Conservation (phyloP, 208 protist species). For the Acanthamoeba divionensis region DNA sequence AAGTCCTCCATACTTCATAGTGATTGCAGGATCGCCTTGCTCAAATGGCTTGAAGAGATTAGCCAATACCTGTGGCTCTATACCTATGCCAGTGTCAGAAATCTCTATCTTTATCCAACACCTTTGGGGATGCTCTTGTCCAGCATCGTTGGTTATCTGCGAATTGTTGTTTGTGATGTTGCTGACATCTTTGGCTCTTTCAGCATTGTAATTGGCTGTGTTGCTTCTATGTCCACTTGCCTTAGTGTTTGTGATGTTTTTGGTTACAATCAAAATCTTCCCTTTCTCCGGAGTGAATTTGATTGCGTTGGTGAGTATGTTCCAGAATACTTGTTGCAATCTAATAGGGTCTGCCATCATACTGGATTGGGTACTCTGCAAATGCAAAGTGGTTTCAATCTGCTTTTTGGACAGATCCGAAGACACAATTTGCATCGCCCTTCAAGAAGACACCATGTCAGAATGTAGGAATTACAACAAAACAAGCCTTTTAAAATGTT, state of each 20-base stretch:
- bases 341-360: background rate
- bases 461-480: too few species aligned
- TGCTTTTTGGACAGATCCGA: background rate
- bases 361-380: background rate
- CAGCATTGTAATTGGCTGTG: background rate
- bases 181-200: background rate
- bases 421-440: constrained; percentile 1
- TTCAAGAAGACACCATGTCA: too few species aligned
- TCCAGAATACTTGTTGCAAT: background rate
- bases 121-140: constrained; percentile 9
- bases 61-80: background rate
- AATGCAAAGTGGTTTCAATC: background rate
- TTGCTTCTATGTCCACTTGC: background rate
- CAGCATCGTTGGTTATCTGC: background rate
- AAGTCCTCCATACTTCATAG: background rate
- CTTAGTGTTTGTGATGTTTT: too few species aligned
- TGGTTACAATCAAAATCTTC: background rate
- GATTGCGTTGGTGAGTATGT: background rate
- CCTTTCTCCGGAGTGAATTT: constrained; percentile 40
- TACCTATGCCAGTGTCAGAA: constrained; percentile 21
- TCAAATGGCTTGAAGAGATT: constrained; percentile 29
- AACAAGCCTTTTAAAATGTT: too few species aligned
- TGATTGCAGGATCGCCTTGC: constrained; percentile 13
- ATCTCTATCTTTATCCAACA: constrained; percentile 26
- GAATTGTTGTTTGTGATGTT: background rate